Percentiles rank a stretch among this genome's conserved stretches.
Evolutionary conservation across 306 rosid species (phyloP).

Genomic region (Begonia loranthoides): DNA sequence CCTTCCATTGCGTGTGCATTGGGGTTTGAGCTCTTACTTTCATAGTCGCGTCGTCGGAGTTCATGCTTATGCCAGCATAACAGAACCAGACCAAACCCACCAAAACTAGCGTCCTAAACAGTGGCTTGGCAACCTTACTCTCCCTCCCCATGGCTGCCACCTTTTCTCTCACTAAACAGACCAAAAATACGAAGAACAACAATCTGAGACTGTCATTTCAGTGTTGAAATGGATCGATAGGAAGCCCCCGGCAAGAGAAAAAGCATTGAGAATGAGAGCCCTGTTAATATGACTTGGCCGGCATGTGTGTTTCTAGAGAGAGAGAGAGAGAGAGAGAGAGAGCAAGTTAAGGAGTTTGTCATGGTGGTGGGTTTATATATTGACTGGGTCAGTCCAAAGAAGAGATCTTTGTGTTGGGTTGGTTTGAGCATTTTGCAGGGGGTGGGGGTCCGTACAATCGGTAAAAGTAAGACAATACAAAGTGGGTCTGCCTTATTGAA

Average conservation of each 20-base stretch:
- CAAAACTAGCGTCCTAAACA: slow-evolving; percentile 45
- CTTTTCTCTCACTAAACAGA: slow-evolving; percentile 12
- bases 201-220: slow-evolving; percentile 21
- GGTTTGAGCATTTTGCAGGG: too few relatives aligned
- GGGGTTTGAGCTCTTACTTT: slow-evolving; percentile 9
- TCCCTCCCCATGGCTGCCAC: slow-evolving; percentile 27
- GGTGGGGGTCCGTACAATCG: too few relatives aligned
- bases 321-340: slow-evolving; percentile 5
- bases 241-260: background rate
- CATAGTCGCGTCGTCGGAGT: slow-evolving; percentile 12
- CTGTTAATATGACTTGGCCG: slow-evolving; percentile 34
- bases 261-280: too few relatives aligned
- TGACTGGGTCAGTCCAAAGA: slow-evolving; percentile 35
- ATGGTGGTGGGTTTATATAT: slow-evolving; percentile 14
- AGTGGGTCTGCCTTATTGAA: too few relatives aligned
- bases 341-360: slow-evolving; percentile 32
- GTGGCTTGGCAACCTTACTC: slow-evolving; percentile 27
- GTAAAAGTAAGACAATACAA: too few relatives aligned
- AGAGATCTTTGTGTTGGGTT: too few relatives aligned
- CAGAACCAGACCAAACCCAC: slow-evolving; percentile 52
- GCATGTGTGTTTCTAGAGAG: slow-evolving; percentile 20
- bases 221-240: slow-evolving; percentile 15
- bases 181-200: slow-evolving; percentile 17
- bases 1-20: slow-evolving; percentile 35
- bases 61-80: slow-evolving; percentile 36